These are phyloP conservation scores for Eragrostis curvula DNA, from an alignment of 176 grass and related monocot genomes.

Conservation along the genomic window DNA sequence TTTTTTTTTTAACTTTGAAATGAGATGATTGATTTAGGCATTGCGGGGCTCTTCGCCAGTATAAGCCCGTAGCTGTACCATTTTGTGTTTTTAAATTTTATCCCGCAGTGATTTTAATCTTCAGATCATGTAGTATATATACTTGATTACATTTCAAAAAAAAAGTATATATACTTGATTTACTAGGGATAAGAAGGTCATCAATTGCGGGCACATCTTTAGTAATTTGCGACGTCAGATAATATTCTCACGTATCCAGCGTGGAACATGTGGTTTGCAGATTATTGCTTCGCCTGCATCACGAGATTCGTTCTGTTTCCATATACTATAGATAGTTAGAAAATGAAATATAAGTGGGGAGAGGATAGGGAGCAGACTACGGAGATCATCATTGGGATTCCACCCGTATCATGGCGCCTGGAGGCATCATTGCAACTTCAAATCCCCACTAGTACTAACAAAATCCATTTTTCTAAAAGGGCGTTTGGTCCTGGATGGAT, in stretches of 20 bases:
- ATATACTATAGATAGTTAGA: background rate
- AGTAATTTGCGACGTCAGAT: background rate
- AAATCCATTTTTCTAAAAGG: background rate
- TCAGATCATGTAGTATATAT: too few species aligned
- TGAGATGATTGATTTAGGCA: too few species aligned
- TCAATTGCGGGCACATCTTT: background rate
- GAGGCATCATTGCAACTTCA: background rate
- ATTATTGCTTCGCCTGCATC: conserved; percentile 12
- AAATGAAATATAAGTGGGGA: background rate
- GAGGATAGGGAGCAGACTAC: background rate
- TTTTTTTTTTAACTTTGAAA: background rate
- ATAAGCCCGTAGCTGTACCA: background rate
- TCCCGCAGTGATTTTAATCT: too few species aligned
- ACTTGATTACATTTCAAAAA: too few species aligned
- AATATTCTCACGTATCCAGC: background rate
- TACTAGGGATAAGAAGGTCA: background rate
- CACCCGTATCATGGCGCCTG: background rate
- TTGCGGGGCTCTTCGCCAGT: too few species aligned
- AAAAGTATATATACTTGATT: too few species aligned
- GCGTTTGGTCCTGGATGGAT: too few species aligned
- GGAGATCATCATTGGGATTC: conserved; percentile 29
- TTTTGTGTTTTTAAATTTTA: background rate
- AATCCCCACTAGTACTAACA: background rate
- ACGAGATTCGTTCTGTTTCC: background rate
- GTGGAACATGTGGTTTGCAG: conserved; percentile 17